Percentiles rank a stretch among this genome's conserved stretches.
phyloP scores from a whole-genome alignment of 257 asterid species.

The Cynanchum wilfordii region DNA sequence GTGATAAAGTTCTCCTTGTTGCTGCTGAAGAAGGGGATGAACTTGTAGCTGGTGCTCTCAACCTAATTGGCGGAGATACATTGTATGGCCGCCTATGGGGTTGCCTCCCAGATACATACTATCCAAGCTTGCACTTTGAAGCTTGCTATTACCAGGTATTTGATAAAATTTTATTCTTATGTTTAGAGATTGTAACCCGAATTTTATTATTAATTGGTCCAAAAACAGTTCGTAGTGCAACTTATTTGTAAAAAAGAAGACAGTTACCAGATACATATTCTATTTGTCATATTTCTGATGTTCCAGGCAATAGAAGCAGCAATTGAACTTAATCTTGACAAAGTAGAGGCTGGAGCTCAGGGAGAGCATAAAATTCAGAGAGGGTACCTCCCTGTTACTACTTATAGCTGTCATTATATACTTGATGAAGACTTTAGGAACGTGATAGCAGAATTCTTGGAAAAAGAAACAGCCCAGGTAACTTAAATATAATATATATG shows the following conservation, averaged over 20 bases:
- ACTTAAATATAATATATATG: not conserved
- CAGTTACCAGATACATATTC: not conserved
- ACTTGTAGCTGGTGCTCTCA: conserved; percentile 85
- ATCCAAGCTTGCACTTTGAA: conserved; percentile 89
- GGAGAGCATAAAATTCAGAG: conserved; percentile 98
- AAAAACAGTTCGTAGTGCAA: too few relatives aligned
- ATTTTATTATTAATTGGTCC: too few relatives aligned
- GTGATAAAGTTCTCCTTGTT: conserved; percentile 72
- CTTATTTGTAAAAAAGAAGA: not conserved
- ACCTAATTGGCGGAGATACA: conserved; percentile 88
- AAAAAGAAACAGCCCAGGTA: conserved; percentile 82
- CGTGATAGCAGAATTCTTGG: conserved; percentile 68
- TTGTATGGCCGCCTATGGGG: conserved; percentile 97
- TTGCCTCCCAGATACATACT: conserved; percentile 78
- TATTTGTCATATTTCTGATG: not conserved
- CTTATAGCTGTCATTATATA: conserved; percentile 85
- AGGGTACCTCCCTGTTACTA: conserved; percentile 82
- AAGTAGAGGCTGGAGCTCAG: conserved; percentile 98
- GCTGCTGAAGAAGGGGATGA: conserved; percentile 84
- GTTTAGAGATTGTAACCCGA: too few relatives aligned
- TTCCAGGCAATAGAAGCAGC: conserved; percentile 97
- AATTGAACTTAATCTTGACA: conserved; percentile 71
- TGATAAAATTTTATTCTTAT: not conserved
- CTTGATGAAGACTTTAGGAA: conserved; percentile 65
- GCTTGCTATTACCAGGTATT: conserved; percentile 94